Base-by-base conservation (phyloP, 1,284 basidiomycete genomes). In the Chalciporus sp. region DNA sequence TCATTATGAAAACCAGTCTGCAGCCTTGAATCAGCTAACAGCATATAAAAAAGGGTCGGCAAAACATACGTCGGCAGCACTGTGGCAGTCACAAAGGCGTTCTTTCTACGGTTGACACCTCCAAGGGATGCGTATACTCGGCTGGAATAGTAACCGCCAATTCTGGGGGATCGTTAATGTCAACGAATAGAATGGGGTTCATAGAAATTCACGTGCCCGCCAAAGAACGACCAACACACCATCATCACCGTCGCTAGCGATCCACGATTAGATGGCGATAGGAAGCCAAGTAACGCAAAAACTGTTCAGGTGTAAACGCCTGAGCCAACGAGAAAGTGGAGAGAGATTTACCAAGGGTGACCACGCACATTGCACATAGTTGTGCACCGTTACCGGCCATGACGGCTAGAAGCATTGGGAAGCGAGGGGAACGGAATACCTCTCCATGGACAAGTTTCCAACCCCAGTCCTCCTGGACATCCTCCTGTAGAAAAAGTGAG, bases 391-490 rank as follows among this genome's bases (percentile, higher is more conserved):
- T 97, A 9, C 96, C 96, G 26, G 92, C 85, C 72, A 94, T 82
- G 43, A 96, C 83, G 3, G 93, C 88, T 7, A 99, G 76, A 11
- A 91, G 65, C 82, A 95, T 85, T 0, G 92, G 84, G 53, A 89
- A 82, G 45, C 76, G 73, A 0, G 96, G 96, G 4, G 90, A 78
- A 28, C 96, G 85, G 80, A 98, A 98, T 14, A 99, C 93, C 72
- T 99, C 96, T 28, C 94, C 95, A 64, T 98, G 95, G 10, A 98
- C 85, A 17, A 96, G 82, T 67, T 98, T 98, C 96, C 96, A 99
- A 4, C 96, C 96, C 80, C 91, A 98, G 66, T 99, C 96, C 74
- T 98, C 95, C 74, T 97, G 95, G 1, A 98, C 92, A 63, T 98
- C 95, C 71, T 98, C 95, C 85, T 93, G 63, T 31, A 57, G 56